A percentile compares a stretch with the other conserved stretches of the same genome.
These are phyloP conservation scores for Termitomyces sp. DNA, from an alignment of 768 basidiomycete genomes.

Conservation along the genomic window DNA sequence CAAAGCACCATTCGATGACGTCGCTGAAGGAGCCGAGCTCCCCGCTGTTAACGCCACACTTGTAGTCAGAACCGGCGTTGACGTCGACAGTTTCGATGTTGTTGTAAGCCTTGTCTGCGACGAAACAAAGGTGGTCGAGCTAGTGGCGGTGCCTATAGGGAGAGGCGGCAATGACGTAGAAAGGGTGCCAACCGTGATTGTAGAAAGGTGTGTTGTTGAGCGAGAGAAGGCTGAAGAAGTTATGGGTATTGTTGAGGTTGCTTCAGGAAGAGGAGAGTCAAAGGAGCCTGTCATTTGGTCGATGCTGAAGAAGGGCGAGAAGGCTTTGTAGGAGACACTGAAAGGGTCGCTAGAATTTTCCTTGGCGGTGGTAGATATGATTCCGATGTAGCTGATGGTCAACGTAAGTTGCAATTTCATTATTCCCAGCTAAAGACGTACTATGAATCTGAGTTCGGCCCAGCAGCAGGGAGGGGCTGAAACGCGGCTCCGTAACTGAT, in stretches of 20 bases:
- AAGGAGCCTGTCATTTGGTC: constrained; percentile 60
- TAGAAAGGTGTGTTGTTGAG: constrained; percentile 29
- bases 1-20: constrained; percentile 7
- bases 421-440: constrained; percentile 24
- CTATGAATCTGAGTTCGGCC: constrained; percentile 57
- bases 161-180: constrained; percentile 20
- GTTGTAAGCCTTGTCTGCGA: constrained; percentile 17
- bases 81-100: constrained; percentile 13
- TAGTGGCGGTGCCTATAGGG: constrained; percentile 3
- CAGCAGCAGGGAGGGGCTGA: constrained; percentile 54
- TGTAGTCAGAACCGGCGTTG: constrained; percentile 10
- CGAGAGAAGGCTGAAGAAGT: constrained; percentile 31
- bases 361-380: constrained; percentile 36
- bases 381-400: constrained; percentile 54
- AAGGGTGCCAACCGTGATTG: constrained; percentile 34
- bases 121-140: constrained; percentile 2
- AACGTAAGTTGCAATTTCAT: constrained; percentile 1
- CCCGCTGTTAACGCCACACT: constrained; percentile 1
- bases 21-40: not conserved
- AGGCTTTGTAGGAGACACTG: constrained; percentile 31
- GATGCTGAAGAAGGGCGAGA: constrained; percentile 57
- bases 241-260: constrained; percentile 40
- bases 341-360: constrained; percentile 23
- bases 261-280: constrained; percentile 41
- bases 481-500: not conserved